A percentile compares a stretch with the other conserved stretches of the same genome.
Conservation (phyloP, 208 protist species). For the Vickermania ingenoplastis region DNA sequence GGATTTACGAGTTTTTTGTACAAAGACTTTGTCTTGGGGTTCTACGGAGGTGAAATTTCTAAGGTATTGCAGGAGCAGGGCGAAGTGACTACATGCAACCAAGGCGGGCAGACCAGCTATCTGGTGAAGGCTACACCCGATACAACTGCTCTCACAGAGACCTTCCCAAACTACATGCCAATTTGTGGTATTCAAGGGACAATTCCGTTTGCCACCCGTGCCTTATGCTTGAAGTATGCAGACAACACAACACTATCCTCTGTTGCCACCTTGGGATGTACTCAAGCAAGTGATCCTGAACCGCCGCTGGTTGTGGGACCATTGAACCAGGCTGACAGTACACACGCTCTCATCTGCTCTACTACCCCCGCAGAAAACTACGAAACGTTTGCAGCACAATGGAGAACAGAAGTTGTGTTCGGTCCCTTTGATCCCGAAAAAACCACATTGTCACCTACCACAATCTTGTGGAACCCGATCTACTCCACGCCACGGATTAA, state of each 20-base stretch:
- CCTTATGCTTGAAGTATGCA: neutral
- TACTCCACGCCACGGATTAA: too few relatives aligned
- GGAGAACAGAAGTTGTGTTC: neutral
- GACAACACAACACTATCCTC: neutral
- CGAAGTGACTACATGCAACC: neutral
- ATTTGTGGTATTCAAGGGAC: neutral
- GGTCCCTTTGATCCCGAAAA: neutral
- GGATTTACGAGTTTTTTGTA: neutral
- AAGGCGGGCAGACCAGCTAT: neutral
- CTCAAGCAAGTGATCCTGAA: neutral
- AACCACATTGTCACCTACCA: too few relatives aligned
- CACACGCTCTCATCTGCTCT: neutral
- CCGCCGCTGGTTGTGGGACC: neutral
- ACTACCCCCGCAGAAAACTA: neutral
- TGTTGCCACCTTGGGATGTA: too few relatives aligned
- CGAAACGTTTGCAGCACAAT: neutral
- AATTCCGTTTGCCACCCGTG: neutral
- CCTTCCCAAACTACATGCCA: neutral
- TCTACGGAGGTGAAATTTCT: neutral
- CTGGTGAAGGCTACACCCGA: neutral
- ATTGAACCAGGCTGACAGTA: neutral
- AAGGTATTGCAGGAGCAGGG: neutral
- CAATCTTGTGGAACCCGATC: too few relatives aligned
- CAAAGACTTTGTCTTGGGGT: neutral
- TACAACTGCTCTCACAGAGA: neutral